A percentile compares a stretch with the other conserved stretches of the same genome.
These are phyloP conservation scores for Pseudodiploospora longispora DNA, from an alignment of 2,329 filamentous ascomycete species.

Conservation along the genomic window DNA sequence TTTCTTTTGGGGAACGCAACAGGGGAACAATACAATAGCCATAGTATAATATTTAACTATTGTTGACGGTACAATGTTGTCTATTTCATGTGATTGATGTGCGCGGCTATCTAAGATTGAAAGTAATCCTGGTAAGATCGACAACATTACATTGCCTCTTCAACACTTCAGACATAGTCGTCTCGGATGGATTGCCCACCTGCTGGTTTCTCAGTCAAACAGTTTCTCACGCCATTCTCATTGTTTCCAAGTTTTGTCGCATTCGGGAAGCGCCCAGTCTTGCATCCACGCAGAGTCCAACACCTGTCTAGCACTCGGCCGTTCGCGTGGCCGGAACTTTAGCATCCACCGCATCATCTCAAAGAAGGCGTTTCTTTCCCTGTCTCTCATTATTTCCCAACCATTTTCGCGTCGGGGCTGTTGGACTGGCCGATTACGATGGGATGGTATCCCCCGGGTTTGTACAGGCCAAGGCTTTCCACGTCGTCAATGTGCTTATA, in stretches of 20 bases:
- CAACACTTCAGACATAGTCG: too few species aligned
- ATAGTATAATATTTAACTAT: too few species aligned
- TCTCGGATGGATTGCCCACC: too few species aligned
- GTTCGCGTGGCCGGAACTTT: conserved; percentile 5
- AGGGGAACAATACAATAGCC: too few species aligned
- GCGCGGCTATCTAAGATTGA: too few species aligned
- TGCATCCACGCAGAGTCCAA: conserved; percentile 10
- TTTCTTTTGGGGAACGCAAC: too few species aligned
- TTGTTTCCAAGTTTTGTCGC: conserved; percentile 11
- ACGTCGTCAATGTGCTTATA: conserved; percentile 17
- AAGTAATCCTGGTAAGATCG: too few species aligned
- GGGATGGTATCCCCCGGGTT: conserved; percentile 30
- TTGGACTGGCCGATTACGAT: conserved; percentile 27
- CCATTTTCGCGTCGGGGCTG: conserved; percentile 1
- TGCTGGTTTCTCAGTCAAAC: too few species aligned
- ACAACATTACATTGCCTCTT: too few species aligned
- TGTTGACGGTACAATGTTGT: too few species aligned
- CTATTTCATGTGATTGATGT: too few species aligned
- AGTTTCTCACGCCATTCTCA: too few species aligned
- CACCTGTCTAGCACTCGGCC: conserved; percentile 5
- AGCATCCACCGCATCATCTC: conserved; percentile 10
- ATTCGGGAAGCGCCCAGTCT: conserved; percentile 12
- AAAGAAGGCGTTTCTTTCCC: conserved; percentile 5
- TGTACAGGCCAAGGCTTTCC: conserved; percentile 20
- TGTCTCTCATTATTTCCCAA: conserved; percentile 1